Evolutionary conservation across 345 rosid genomes (phyloP), one percentile per base, ranked within the genome.

Genomic region (Conringia planisiliqua): DNA sequence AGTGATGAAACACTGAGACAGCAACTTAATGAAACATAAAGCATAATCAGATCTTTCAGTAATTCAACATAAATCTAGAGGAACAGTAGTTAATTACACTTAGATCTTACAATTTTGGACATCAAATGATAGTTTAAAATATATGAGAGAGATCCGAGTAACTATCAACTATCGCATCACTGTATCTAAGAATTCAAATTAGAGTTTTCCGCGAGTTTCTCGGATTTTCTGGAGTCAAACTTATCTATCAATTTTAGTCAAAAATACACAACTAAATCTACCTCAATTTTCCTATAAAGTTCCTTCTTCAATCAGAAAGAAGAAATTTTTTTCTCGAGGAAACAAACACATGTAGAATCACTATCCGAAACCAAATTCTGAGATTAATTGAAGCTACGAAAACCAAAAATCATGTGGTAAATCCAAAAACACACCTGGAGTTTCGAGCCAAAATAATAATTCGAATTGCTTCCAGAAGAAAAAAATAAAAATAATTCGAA

Each of bases 61-160:
- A 18, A n/a, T 30, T 52, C 9, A 48, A 0, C 51, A 57, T 46
- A 26, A 59, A 29, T 60, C 52, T 51, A 61, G 36, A 50, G 24
- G 8, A 54, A 42, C 32, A 11, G 30, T 44, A 13, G 16, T 22
- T 11, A 7, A 14, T 11, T 33, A 17, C 55, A 33, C 33, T 52
- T 62, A 44, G 70, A 76, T 76, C 79, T 74, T 26, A 13, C 50
- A 17, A 8, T 66, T 65, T 32, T n/a, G 2, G 24, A 27, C 24
- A 62, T 44, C 16, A 59, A 71, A 51, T 35, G 4, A 32, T 47
- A 36, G 1, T 10, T 27, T 64, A 30, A 17, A 29, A 39, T n/a
- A 5, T 5, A 29, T 0, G 14, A 54, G 18, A 47, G 52, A 74
- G 78, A 74, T 74, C 78, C 39, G 17, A 57, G 33, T 66, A 29